Percentiles rank a stretch among this genome's conserved stretches.
phyloP scores from a whole-genome alignment of 345 rosid species.

The Clarkia xantiana region DNA sequence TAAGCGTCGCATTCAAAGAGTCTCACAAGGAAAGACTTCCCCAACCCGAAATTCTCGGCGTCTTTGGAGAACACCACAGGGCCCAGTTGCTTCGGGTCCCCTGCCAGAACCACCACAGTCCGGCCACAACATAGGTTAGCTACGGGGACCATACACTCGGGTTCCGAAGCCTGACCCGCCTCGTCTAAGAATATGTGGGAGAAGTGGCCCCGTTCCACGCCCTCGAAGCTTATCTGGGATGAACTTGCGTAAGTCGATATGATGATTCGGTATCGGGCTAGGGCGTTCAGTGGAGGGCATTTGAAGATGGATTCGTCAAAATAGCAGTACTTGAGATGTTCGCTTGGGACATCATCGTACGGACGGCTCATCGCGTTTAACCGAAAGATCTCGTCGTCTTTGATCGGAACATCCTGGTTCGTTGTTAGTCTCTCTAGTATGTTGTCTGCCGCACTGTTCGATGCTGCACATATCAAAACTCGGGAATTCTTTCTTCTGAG shows the following conservation, averaged over 20 bases:
- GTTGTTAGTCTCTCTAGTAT: conserved; percentile 29
- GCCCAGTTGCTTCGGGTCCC: conserved; percentile 58
- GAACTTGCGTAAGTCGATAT: conserved; percentile 45
- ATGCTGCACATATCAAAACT: conserved; percentile 46
- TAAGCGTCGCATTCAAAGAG: conserved; percentile 36
- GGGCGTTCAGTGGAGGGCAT: conserved; percentile 35
- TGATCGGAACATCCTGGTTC: conserved; percentile 18
- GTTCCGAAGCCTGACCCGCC: conserved; percentile 70
- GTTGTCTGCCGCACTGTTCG: conserved; percentile 60
- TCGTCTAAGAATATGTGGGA: conserved; percentile 63
- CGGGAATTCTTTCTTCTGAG: conserved; percentile 12
- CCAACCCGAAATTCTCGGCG: conserved; percentile 28
- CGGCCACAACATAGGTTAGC: conserved; percentile 23
- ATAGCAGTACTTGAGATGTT: conserved; percentile 26
- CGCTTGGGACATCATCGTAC: conserved; percentile 27
- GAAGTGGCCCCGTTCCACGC: conserved; percentile 28
- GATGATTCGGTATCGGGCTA: conserved; percentile 26
- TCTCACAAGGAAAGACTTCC: conserved; percentile 43
- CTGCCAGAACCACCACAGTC: conserved; percentile 52
- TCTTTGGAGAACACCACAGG: conserved; percentile 42
- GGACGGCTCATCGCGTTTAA: conserved; percentile 43
- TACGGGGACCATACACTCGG: conserved; percentile 51
- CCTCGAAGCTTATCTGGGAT: conserved; percentile 23
- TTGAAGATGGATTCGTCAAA: conserved; percentile 25
- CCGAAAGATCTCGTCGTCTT: conserved; percentile 36